Conservation (phyloP, 1,284 basidiomycete species). For the Sporisorium reilianum region DNA sequence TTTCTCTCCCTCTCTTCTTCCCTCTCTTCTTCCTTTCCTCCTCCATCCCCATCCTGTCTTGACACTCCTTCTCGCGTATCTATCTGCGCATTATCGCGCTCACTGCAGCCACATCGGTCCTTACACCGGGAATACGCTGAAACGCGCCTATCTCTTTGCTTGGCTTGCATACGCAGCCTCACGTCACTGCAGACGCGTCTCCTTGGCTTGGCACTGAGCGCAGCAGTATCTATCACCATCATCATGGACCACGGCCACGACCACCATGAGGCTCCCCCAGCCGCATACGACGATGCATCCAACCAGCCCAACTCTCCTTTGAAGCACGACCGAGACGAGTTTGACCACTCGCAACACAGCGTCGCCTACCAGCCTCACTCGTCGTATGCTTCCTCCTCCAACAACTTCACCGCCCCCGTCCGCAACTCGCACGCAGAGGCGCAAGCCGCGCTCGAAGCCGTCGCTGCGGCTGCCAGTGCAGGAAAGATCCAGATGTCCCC, state of each 20-base stretch:
- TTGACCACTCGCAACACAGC: conserved; percentile 23
- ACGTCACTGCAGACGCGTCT: not conserved
- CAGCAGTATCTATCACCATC: not conserved
- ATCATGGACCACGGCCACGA: conserved; percentile 23
- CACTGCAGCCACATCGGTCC: not conserved
- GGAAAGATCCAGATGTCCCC: conserved; percentile 51
- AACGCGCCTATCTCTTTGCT: not conserved
- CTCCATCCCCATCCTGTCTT: not conserved
- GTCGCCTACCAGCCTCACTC: conserved; percentile 27
- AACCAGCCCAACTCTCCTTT: conserved; percentile 13
- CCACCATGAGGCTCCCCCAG: conserved; percentile 25
- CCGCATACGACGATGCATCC: conserved; percentile 29
- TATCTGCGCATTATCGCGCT: not conserved
- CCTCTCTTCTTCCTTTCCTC: not conserved
- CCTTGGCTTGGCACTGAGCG: not conserved
- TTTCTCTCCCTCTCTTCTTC: too few species aligned
- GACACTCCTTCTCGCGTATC: not conserved
- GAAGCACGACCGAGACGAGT: conserved; percentile 33
- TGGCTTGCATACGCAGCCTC: too few species aligned
- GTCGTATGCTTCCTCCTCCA: conserved; percentile 30
- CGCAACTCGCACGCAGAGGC: conserved; percentile 51
- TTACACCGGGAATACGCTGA: not conserved
- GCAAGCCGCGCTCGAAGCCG: conserved; percentile 49
- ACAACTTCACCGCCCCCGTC: conserved; percentile 36
- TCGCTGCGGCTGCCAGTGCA: conserved; percentile 41